These are phyloP conservation scores for Monosporascus sp. DNA, from an alignment of 2,329 filamentous ascomycete genomes.

Conservation along the genomic window DNA sequence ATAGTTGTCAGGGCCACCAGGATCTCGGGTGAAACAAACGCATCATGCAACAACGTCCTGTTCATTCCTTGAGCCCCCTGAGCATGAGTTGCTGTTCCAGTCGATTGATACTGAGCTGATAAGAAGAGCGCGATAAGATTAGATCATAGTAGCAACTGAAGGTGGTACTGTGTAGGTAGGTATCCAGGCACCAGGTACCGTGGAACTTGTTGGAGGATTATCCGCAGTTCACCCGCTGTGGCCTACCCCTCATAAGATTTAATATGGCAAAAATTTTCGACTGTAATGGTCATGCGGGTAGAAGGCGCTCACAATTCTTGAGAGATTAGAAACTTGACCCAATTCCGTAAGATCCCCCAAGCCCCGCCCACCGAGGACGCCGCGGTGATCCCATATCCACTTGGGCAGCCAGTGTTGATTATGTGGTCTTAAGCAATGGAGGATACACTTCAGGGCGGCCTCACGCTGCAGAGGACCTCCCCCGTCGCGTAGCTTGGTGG, in stretches of 20 bases:
- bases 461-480: conserved; percentile 70
- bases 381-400: conserved; percentile 61
- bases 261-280: conserved; percentile 23
- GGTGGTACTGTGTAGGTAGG: not conserved
- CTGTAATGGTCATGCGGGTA: conserved; percentile 59
- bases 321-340: conserved; percentile 36
- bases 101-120: no score
- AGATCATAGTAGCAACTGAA: no score
- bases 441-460: conserved; percentile 64
- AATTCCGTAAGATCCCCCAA: conserved; percentile 51
- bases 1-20: no score
- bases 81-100: no score
- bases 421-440: conserved; percentile 62
- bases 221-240: conserved; percentile 6
- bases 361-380: conserved; percentile 64
- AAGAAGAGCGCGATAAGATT: no score
- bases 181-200: not conserved
- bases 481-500: conserved; percentile 66
- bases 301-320: conserved; percentile 52
- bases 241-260: not conserved
- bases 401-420: conserved; percentile 63
- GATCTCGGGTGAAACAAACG: no score
- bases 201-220: not conserved
- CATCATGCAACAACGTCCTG: no score
- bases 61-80: no score